Conservation (phyloP, 176 grass and related monocot genomes). For the Themeda triandra region DNA sequence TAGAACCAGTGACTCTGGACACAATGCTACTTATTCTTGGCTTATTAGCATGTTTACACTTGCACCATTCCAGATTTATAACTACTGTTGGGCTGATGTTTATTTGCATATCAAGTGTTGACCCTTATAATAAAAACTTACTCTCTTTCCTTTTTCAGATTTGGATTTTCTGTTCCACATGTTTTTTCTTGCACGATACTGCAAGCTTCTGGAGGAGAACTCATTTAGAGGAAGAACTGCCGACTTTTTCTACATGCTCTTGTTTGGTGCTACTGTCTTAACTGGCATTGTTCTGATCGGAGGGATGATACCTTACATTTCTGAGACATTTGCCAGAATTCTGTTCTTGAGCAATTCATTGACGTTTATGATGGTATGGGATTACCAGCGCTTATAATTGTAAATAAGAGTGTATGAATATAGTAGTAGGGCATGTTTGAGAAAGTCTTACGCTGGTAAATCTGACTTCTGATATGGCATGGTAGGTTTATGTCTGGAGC, state of each 20-base stretch:
- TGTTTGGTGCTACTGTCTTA: constrained; percentile 92
- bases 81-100: not conserved
- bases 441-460: not conserved
- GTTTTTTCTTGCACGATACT: constrained; percentile 98
- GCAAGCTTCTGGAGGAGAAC: constrained; percentile 98
- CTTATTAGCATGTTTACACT: not conserved
- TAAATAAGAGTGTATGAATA: not conserved
- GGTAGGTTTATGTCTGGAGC: constrained; percentile 99
- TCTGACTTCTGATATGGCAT: constrained; percentile 19
- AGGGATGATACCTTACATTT: constrained; percentile 94
- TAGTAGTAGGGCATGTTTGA: not conserved
- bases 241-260: constrained; percentile 97
- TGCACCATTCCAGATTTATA: not conserved
- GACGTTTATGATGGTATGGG: constrained; percentile 98
- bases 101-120: not conserved
- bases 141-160: constrained; percentile 47
- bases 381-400: not conserved
- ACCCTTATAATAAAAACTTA: constrained; percentile 8
- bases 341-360: constrained; percentile 99
- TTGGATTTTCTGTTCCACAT: constrained; percentile 99
- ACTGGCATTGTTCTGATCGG: constrained; percentile 89
- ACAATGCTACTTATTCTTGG: not conserved
- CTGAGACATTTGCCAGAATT: constrained; percentile 88
- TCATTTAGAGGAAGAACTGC: constrained; percentile 98
- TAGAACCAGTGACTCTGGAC: not conserved